Conservation (phyloP, 2,329 filamentous ascomycete genomes). For the Capronia epimyces region DNA sequence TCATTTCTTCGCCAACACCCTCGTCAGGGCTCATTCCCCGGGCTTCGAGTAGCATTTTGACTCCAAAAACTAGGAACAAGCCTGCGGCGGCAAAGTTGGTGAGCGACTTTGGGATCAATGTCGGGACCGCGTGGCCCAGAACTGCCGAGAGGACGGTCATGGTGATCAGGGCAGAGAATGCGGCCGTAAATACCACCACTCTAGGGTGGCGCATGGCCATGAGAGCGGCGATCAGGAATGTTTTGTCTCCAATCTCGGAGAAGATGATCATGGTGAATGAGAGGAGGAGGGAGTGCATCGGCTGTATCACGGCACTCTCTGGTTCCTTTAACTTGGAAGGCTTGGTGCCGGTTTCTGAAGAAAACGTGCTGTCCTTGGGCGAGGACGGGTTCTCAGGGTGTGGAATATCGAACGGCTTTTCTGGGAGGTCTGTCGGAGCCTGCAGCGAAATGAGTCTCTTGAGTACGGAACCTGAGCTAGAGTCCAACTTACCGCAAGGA, state of each 20-base stretch:
- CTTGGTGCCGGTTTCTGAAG: conserved; percentile 39
- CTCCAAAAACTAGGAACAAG: conserved; percentile 85
- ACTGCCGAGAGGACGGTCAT: conserved; percentile 96
- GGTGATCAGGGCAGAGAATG: conserved; percentile 81
- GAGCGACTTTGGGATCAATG: conserved; percentile 80
- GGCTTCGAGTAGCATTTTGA: conserved; percentile 77
- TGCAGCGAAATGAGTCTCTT: conserved; percentile 34
- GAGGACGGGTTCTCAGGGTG: conserved; percentile 61
- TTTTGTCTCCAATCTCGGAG: conserved; percentile 97
- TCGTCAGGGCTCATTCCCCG: conserved; percentile 83
- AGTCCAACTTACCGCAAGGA: conserved; percentile 50
- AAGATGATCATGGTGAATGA: conserved; percentile 97
- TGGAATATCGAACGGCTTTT: conserved; percentile 68
- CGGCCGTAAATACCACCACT: conserved; percentile 86
- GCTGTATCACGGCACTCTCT: conserved; percentile 56
- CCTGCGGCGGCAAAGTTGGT: conserved; percentile 80
- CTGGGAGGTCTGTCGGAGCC: conserved; percentile 78
- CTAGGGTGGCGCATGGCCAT: conserved; percentile 99
- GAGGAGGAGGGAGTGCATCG: conserved; percentile 80
- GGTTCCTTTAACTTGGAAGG: conserved; percentile 31
- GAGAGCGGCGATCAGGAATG: conserved; percentile 89
- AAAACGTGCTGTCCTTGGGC: conserved; percentile 59
- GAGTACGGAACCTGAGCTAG: background rate
- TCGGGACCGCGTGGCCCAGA: conserved; percentile 84
- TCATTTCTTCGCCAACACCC: conserved; percentile 94